Base-by-base conservation (phyloP, 1,284 basidiomycete genomes). In the Rhizopogon hawkerae region DNA sequence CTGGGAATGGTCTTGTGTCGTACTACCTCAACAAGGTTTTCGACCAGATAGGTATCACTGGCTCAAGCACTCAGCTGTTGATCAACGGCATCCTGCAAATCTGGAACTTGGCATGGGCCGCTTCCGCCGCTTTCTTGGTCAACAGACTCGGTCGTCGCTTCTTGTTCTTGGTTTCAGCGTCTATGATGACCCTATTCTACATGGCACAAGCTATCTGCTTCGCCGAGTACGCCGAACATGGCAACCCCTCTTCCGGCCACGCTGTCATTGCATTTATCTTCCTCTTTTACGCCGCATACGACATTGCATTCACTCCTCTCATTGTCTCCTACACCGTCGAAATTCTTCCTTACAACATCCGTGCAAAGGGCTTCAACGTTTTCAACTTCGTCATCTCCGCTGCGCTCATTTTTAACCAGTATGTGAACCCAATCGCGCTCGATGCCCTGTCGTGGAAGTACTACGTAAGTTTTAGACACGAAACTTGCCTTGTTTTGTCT, bases 331-430 rank as follows among this genome's bases (percentile, higher is more conserved):
- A 88, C 67, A 83, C 83, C 21, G 74, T 87, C 47, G 85, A 88
- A 62, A 87, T 87, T 64, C 65, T 87, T 34, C 85, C 85, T 3
- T 86, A 72, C 69, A 65, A 69, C 21, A 70, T 89, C 47, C 84
- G 87, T 60, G 84, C 88, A 43, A 89, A 89, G 72, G 86, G 86
- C 49, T 79, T 89, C 69, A 85, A 76, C 56, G 62, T 89, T 45
- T 83, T 85, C 70, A 81, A 77, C 68, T 79, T 86, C 54, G 68
- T 75, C 51, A 76, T 85, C 57, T 82, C 81, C 11, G 49, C 79
- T 24, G 77, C 84, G 0, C 76, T 85, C 54, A 80, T 84, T 55
- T 86, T 89, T 72, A 89, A 89, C 65, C 85, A 89, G 65, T 89
- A 86, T 59, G 78, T 83, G 61, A 90, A 89, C 70, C 87, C 86